A percentile compares a stretch with the other conserved stretches of the same genome.
Evolutionary conservation across 495 filamentous ascomycete genomes (phyloP).

Genomic region (Daldinia loculata): DNA sequence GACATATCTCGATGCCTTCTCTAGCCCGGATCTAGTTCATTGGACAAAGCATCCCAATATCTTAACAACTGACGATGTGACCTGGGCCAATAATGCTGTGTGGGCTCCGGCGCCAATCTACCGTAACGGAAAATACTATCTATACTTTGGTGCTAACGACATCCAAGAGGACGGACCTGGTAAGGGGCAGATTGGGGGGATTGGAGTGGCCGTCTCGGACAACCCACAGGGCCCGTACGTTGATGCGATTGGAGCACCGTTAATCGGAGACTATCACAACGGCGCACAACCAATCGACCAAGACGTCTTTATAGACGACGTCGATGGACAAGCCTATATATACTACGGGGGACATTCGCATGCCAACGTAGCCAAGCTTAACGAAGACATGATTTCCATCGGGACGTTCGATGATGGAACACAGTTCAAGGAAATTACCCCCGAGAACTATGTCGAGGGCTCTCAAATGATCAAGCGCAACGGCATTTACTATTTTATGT

Average conservation of each 20-base stretch:
- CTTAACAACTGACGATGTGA: conserved; percentile 51
- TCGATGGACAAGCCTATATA: conserved; percentile 57
- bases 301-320: conserved; percentile 59
- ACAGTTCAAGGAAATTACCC: conserved; percentile 54
- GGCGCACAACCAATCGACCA: conserved; percentile 61
- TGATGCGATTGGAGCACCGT: conserved; percentile 54
- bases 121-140: conserved; percentile 59
- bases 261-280: conserved; percentile 50
- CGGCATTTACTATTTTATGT: conserved; percentile 59
- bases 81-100: conserved; percentile 57
- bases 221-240: conserved; percentile 58
- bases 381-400: conserved; percentile 56
- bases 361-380: conserved; percentile 54
- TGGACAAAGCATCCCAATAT: conserved; percentile 55
- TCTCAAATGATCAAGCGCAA: conserved; percentile 56
- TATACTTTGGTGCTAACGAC: conserved; percentile 61
- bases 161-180: conserved; percentile 37
- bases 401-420: conserved; percentile 44
- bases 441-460: conserved; percentile 54
- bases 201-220: conserved; percentile 58
- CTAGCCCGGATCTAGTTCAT: conserved; percentile 50
- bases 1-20: conserved; percentile 62
- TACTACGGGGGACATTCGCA: conserved; percentile 62
- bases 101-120: conserved; percentile 61
- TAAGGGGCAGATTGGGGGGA: conserved; percentile 43